Percentiles rank a stretch among this genome's conserved stretches.
Conservation (phyloP, 345 rosid species). For the Sisymbrium altissimum region DNA sequence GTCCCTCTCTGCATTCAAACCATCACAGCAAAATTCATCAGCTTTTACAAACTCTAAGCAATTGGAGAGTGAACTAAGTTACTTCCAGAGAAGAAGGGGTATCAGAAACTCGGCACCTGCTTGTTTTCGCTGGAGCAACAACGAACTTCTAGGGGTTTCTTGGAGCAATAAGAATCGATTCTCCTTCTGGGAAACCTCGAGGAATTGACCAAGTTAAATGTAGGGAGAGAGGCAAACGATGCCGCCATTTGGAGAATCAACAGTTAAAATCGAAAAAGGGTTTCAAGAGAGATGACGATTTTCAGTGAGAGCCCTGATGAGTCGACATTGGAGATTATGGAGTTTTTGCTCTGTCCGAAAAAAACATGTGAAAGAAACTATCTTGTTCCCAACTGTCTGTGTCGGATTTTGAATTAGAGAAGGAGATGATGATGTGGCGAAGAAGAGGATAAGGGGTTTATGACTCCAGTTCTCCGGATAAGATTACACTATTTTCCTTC, state of each 20-base stretch:
- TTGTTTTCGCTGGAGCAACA: conserved; percentile 36
- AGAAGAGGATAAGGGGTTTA: conserved; percentile 33
- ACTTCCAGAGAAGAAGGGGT: background rate
- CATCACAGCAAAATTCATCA: background rate
- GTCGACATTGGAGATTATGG: conserved; percentile 16
- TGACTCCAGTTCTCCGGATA: conserved; percentile 29
- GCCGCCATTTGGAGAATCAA: conserved; percentile 27
- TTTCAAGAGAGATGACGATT: background rate
- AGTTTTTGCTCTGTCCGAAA: conserved; percentile 2
- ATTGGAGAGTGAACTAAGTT: no score
- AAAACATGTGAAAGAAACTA: background rate
- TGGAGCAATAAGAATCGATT: conserved; percentile 27
- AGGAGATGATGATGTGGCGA: background rate
- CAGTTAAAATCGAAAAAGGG: background rate
- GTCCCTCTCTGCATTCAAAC: conserved; percentile 45
- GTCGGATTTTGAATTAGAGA: conserved; percentile 6
- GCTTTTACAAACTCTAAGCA: no score
- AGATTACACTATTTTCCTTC: conserved; percentile 14
- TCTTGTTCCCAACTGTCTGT: background rate
- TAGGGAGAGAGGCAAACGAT: conserved; percentile 37
- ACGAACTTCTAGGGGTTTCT: conserved; percentile 26
- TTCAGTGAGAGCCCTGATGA: conserved; percentile 15
- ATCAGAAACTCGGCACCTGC: conserved; percentile 38
- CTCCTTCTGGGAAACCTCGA: conserved; percentile 34
- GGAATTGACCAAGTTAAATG: conserved; percentile 28